Evolutionary conservation across 306 rosid species (phyloP).

Genomic region (Inga oerstediana): DNA sequence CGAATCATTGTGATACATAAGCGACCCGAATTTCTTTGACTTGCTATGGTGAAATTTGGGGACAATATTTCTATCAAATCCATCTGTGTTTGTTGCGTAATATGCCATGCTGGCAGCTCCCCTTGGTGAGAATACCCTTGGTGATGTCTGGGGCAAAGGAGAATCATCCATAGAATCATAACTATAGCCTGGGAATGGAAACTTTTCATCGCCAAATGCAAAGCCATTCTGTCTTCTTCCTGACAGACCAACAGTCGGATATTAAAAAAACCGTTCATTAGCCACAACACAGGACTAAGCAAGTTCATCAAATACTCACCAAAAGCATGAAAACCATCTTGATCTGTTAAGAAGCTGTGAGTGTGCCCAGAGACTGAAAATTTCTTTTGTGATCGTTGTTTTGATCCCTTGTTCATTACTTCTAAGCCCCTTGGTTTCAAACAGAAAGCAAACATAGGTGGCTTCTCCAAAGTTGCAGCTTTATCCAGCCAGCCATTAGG

Average conservation of each 20-base stretch:
- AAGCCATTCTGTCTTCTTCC: constrained; percentile 70
- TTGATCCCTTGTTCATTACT: constrained; percentile 69
- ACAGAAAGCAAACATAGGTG: constrained; percentile 85
- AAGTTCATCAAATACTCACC: constrained; percentile 45
- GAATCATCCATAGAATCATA: constrained; percentile 71
- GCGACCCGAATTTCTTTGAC: constrained; percentile 53
- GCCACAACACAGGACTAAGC: not conserved
- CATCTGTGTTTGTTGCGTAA: constrained; percentile 38
- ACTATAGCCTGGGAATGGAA: constrained; percentile 47
- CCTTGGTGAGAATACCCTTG: constrained; percentile 58
- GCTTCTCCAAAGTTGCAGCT: constrained; percentile 62
- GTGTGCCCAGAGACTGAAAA: constrained; percentile 58
- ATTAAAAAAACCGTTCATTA: not conserved
- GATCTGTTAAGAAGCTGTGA: constrained; percentile 49
- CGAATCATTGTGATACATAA: constrained; percentile 42
- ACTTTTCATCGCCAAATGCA: constrained; percentile 58
- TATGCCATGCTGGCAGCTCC: constrained; percentile 45
- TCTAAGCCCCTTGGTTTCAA: constrained; percentile 83
- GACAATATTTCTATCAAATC: constrained; percentile 50
- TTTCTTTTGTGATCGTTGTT: constrained; percentile 72
- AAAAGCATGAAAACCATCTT: constrained; percentile 57
- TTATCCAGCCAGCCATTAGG: constrained; percentile 57
- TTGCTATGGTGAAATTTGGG: constrained; percentile 50
- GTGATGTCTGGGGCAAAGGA: constrained; percentile 56
- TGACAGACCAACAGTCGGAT: constrained; percentile 40